Conservation (phyloP, 2,329 filamentous ascomycete genomes). For the Pyricularia sp. region DNA sequence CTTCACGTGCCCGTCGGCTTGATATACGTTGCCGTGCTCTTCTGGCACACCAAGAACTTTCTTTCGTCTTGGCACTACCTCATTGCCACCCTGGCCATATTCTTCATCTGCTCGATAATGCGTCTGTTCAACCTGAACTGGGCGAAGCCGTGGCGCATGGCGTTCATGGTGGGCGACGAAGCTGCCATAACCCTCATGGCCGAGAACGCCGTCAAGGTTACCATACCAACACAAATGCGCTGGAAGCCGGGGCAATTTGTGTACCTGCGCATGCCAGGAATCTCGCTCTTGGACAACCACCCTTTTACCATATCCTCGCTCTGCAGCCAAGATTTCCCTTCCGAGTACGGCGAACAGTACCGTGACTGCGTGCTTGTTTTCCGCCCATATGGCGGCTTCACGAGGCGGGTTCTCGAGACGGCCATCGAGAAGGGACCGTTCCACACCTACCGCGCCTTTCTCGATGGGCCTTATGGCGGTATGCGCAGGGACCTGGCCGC, state of each 20-base stretch:
- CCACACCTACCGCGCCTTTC: constrained; percentile 83
- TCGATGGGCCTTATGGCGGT: constrained; percentile 91
- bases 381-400: constrained; percentile 86
- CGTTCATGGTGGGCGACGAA: constrained; percentile 85
- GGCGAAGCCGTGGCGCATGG: constrained; percentile 67
- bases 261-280: constrained; percentile 87
- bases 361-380: constrained; percentile 88
- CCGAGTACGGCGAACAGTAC: constrained; percentile 80
- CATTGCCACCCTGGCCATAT: constrained; percentile 70
- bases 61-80: constrained; percentile 86
- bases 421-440: constrained; percentile 80
- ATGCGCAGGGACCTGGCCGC: constrained; percentile 85
- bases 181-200: constrained; percentile 82
- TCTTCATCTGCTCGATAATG: constrained; percentile 62
- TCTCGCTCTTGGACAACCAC: constrained; percentile 85
- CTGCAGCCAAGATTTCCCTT: constrained; percentile 88
- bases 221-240: constrained; percentile 82
- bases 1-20: constrained; percentile 77
- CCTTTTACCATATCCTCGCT: constrained; percentile 92
- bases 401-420: constrained; percentile 71
- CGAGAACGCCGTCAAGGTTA: constrained; percentile 92
- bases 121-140: constrained; percentile 85
- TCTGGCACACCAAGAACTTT: constrained; percentile 95
- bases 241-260: constrained; percentile 95
- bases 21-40: constrained; percentile 72